Conservation (phyloP, 2,329 filamentous ascomycete species). For the Paecilomyces formosus region DNA sequence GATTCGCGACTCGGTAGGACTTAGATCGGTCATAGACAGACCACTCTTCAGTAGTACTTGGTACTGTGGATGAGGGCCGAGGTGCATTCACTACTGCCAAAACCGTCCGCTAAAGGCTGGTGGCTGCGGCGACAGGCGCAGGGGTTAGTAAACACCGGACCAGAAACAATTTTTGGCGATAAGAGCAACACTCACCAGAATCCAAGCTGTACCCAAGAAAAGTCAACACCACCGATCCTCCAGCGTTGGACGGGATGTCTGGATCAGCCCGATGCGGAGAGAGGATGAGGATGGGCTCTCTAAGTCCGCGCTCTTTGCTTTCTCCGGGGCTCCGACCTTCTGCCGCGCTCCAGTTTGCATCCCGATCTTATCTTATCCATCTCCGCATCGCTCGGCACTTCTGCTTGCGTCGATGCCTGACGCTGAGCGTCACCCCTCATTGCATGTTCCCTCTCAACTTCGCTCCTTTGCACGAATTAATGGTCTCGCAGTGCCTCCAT, state of each 20-base stretch:
- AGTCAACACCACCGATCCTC: not conserved
- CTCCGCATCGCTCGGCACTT: slow-evolving; percentile 7
- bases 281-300: not conserved
- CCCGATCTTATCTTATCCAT: slow-evolving; percentile 17
- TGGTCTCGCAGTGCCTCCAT: not conserved
- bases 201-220: not conserved
- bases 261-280: not conserved
- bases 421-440: not conserved
- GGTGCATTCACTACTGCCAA: not conserved
- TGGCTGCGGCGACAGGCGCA: not conserved
- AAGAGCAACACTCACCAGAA: not conserved
- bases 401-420: slow-evolving; percentile 1
- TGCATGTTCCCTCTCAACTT: not conserved
- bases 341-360: not conserved
- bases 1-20: not conserved
- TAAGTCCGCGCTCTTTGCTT: not conserved
- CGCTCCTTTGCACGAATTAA: not conserved
- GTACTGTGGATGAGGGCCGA: not conserved
- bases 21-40: not conserved
- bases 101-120: not conserved
- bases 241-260: slow-evolving; percentile 1
- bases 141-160: not conserved
- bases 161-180: not conserved
- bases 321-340: not conserved
- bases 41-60: not conserved